Evolutionary conservation across 371 early-diverging fungal species (phyloP).

Genomic region (Syncephalastrum sp.): DNA sequence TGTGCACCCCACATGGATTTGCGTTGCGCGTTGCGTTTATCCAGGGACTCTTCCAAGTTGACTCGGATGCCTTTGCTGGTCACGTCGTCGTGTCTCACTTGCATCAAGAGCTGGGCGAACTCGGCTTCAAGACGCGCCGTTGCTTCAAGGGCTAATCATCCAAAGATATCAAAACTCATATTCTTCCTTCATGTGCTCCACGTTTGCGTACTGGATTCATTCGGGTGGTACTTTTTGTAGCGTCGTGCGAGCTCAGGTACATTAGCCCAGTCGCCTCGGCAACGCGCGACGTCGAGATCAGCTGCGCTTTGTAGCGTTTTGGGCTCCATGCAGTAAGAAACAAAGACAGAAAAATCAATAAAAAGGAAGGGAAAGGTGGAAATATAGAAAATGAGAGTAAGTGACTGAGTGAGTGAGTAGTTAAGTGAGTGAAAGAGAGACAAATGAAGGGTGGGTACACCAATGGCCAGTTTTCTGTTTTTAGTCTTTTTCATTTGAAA

Average conservation of each 20-base stretch:
- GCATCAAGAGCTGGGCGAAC: constrained; percentile 8
- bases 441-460: neutral
- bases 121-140: constrained; percentile 28
- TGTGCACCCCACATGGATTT: no score
- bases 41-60: no score
- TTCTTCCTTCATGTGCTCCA: constrained; percentile 51
- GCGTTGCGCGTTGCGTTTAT: no score
- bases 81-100: constrained; percentile 1
- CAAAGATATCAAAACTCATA: constrained; percentile 8
- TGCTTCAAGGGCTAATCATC: constrained; percentile 9
- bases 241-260: constrained; percentile 64
- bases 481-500: no score
- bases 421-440: neutral
- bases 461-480: no score
- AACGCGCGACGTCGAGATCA: constrained; percentile 57
- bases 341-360: neutral
- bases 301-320: constrained; percentile 31
- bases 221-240: constrained; percentile 62
- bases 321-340: neutral
- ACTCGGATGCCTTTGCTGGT: constrained; percentile 5
- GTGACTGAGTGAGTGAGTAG: neutral
- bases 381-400: constrained; percentile 2
- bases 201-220: constrained; percentile 53
- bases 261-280: constrained; percentile 53
- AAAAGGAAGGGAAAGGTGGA: neutral